Base-by-base conservation (phyloP, 73 alveolate species). In the Paramecium pentaurelia region DNA sequence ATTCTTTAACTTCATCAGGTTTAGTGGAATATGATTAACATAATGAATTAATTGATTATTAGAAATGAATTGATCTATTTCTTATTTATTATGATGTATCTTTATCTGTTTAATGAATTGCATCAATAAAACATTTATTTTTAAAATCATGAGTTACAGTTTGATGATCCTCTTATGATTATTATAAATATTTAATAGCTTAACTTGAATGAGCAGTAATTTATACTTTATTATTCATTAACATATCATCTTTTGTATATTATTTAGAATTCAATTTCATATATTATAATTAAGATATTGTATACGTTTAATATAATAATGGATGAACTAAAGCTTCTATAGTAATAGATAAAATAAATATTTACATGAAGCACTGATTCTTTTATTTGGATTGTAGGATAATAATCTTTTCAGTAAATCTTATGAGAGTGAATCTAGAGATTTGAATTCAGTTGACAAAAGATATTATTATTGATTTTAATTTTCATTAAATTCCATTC, bases 331-430 rank as follows among this genome's bases (percentile, higher is more conserved):
- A 64, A 64, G 84, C 84, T 64, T 64, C 84, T 64, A 64, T 6
- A 12, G 0, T 32, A 64, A 12, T 32, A 3, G 10, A 28, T 64
- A 32, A 64, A 64, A 14, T 14, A 32, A 28, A 14, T 14, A 32
- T 3, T 64, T 80, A 80, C 91, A 42, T 45, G 49, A 20, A 2
- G 91, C 91, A 20, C 34, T 80, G 10, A 80, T 25, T 80, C 91
- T 80, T 22, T 42, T 47, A 9, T 18, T 28, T n/a, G 47, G 77
- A 25, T 80, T 36, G n/a, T 11, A 80, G 0, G 34, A 32, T 25
- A 80, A 49, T 14, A 80, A 49, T 49, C 91, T 80, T 80, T 36
- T 80, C 28, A 80, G 30, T 25, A 80, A 80, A 80, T 80, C 91
- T 12, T 80, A 18, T 6, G 58, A 22, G 8, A 45, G 27, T 22